Evolutionary conservation across 2,329 filamentous ascomycete species (phyloP).

Genomic region (Claviceps quebecensis): DNA sequence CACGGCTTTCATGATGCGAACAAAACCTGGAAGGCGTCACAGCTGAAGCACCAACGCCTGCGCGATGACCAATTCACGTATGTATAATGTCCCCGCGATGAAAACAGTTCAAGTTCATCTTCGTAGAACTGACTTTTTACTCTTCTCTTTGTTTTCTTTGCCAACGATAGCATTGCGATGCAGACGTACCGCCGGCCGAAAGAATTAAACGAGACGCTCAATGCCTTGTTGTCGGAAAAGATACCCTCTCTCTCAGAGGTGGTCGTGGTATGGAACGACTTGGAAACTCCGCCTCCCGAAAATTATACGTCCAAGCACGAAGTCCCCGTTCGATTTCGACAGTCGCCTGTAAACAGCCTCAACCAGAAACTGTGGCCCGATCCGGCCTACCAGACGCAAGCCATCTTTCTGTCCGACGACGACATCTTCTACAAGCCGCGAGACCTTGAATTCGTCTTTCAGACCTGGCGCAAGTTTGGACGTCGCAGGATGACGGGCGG

Average conservation of each 20-base stretch:
- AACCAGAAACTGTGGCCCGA: constrained; percentile 25
- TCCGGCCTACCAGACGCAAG: constrained; percentile 22
- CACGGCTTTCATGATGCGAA: neutral
- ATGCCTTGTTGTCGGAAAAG: constrained; percentile 13
- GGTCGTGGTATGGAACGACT: constrained; percentile 25
- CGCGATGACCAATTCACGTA: constrained; percentile 20
- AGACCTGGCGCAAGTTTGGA: constrained; percentile 25
- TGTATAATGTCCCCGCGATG: neutral
- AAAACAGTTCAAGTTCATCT: no score
- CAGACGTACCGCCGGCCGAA: constrained; percentile 23
- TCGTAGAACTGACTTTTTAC: neutral
- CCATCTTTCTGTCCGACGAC: constrained; percentile 26
- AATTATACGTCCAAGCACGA: constrained; percentile 17
- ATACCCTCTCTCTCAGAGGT: constrained; percentile 24
- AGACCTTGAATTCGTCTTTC: constrained; percentile 27
- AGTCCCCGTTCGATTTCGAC: constrained; percentile 21
- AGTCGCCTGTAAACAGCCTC: constrained; percentile 19
- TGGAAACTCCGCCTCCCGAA: constrained; percentile 15
- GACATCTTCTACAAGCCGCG: constrained; percentile 24
- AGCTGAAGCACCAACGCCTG: constrained; percentile 13
- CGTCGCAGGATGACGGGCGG: constrained; percentile 20
- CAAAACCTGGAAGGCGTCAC: constrained; percentile 11
- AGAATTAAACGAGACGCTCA: constrained; percentile 19
- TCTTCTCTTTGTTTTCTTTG: neutral
- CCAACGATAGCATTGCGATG: constrained; percentile 20